These are phyloP conservation scores for Coniophora puteana DNA, from an alignment of 1,284 basidiomycete genomes.

Conservation along the genomic window DNA sequence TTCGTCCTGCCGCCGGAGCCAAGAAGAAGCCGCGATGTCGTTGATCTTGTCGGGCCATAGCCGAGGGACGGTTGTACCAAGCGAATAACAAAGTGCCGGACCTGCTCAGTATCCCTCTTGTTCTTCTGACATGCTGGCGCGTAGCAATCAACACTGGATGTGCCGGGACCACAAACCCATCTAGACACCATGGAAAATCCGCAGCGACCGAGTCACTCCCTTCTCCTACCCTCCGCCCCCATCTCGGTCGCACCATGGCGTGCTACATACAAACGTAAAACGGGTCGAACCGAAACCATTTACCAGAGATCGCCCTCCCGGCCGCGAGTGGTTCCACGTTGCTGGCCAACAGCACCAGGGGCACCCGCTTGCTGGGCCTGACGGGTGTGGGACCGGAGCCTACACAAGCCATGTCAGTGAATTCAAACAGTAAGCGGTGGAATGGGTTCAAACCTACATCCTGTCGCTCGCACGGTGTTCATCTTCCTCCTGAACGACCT, in stretches of 20 bases:
- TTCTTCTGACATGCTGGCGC: conserved; percentile 19
- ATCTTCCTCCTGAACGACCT: conserved; percentile 77
- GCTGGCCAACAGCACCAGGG: conserved; percentile 60
- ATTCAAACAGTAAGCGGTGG: conserved; percentile 17
- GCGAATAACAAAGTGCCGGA: too few relatives aligned
- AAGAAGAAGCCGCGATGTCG: too few relatives aligned
- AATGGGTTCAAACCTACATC: conserved; percentile 54
- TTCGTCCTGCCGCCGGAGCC: too few relatives aligned
- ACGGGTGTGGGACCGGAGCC: conserved; percentile 82
- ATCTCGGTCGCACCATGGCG: conserved; percentile 60
- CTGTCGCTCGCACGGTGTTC: conserved; percentile 74
- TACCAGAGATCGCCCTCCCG: conserved; percentile 75
- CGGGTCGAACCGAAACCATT: conserved; percentile 37
- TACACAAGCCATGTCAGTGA: conserved; percentile 27
- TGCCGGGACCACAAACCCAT: too few relatives aligned
- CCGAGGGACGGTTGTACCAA: too few relatives aligned
- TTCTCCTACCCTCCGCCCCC: conserved; percentile 56
- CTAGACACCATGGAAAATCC: conserved; percentile 33
- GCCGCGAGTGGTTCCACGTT: conserved; percentile 49
- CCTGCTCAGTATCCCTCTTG: too few relatives aligned
- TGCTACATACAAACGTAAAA: conserved; percentile 41
- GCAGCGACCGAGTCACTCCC: conserved; percentile 49
- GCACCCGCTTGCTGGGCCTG: conserved; percentile 61
- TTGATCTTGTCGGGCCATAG: too few relatives aligned
- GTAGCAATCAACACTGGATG: too few relatives aligned